Evolutionary conservation across 257 asterid species (phyloP).

Genomic region (Lithospermum erythrorhizon): DNA sequence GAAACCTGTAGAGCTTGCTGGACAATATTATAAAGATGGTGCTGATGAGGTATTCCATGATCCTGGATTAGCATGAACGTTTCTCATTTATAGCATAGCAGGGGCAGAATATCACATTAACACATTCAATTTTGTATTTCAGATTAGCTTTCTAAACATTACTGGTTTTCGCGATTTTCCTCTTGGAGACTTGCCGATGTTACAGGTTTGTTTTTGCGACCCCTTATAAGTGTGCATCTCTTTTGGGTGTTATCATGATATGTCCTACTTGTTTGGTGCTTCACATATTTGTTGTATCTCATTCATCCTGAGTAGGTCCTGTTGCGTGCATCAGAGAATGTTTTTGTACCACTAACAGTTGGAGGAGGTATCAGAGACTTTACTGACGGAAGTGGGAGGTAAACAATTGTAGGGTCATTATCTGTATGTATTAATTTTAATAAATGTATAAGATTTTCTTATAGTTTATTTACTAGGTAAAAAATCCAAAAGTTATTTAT

Average conservation of each 20-base stretch:
- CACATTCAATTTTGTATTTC: slow-evolving; percentile 12
- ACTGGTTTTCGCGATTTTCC: slow-evolving; percentile 98
- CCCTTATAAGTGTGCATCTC: no score
- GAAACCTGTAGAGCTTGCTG: slow-evolving; percentile 95
- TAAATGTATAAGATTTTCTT: background rate
- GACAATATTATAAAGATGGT: slow-evolving; percentile 81
- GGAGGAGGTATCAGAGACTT: slow-evolving; percentile 97
- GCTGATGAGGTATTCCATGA: slow-evolving; percentile 80
- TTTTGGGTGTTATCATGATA: no score
- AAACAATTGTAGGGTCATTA: slow-evolving; percentile 4
- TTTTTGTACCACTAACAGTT: slow-evolving; percentile 87
- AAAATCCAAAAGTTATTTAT: background rate
- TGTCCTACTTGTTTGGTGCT: no score
- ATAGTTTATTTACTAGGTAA: background rate
- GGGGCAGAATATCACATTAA: background rate
- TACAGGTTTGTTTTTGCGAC: slow-evolving; percentile 49
- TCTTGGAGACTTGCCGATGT: slow-evolving; percentile 90
- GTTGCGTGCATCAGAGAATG: slow-evolving; percentile 64
- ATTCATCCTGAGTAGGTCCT: slow-evolving; percentile 39
- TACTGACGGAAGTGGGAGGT: slow-evolving; percentile 84
- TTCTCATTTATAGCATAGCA: slow-evolving; percentile 9
- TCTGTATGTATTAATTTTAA: no score
- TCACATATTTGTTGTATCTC: background rate
- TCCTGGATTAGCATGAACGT: background rate
- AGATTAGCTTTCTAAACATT: slow-evolving; percentile 90